phyloP scores from a whole-genome alignment of 2,329 filamentous ascomycete species.

The Apiospora sp. region DNA sequence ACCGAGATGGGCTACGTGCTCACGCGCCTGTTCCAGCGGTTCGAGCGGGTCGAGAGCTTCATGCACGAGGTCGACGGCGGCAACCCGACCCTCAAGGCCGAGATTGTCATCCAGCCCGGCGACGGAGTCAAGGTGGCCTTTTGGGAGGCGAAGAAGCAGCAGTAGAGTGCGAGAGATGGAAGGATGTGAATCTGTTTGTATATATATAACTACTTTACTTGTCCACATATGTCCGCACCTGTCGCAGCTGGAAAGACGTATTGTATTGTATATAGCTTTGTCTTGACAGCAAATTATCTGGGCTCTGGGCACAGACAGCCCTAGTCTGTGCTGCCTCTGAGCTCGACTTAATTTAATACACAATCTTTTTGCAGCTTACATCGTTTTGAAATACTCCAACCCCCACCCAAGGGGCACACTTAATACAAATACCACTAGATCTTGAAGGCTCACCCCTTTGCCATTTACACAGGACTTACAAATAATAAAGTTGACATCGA shows the following conservation, averaged over 20 bases:
- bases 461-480: too few relatives aligned
- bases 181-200: background rate
- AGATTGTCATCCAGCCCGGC: constrained; percentile 67
- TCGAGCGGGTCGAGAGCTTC: constrained; percentile 66
- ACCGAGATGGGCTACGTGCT: constrained; percentile 80
- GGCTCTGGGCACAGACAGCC: background rate
- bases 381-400: background rate
- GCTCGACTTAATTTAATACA: background rate
- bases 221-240: background rate
- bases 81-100: constrained; percentile 60
- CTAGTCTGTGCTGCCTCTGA: background rate
- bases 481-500: too few relatives aligned
- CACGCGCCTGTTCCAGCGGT: constrained; percentile 76
- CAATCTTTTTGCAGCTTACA: background rate
- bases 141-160: constrained; percentile 52
- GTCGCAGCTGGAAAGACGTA: background rate
- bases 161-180: background rate
- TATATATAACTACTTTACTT: background rate
- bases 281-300: background rate
- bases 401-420: background rate
- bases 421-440: background rate
- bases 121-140: constrained; percentile 67
- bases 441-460: too few relatives aligned
- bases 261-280: constrained; percentile 13
- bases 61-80: constrained; percentile 65